phyloP scores from a whole-genome alignment of 2,329 filamentous ascomycete genomes.

The Pseudogymnoascus sp. region DNA sequence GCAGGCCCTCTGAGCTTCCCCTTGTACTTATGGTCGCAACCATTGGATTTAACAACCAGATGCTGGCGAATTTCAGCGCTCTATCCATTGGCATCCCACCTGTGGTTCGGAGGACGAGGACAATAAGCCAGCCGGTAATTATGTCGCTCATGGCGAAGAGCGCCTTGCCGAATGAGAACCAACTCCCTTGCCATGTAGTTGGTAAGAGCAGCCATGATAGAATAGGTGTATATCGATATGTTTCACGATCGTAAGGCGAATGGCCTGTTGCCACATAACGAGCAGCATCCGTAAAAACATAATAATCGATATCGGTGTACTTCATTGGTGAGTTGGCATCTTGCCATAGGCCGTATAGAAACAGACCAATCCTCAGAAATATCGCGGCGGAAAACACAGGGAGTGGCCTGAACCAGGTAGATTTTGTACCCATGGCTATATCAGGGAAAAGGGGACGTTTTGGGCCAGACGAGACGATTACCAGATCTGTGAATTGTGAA shows the following conservation, averaged over 20 bases:
- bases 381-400: slow-evolving; percentile 51
- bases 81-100: slow-evolving; percentile 32
- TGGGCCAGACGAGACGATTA: background rate
- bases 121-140: slow-evolving; percentile 72
- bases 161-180: slow-evolving; percentile 77
- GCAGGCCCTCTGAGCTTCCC: slow-evolving; percentile 83
- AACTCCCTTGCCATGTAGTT: slow-evolving; percentile 50
- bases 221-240: slow-evolving; percentile 93
- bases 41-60: slow-evolving; percentile 97
- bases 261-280: slow-evolving; percentile 59
- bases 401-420: slow-evolving; percentile 23
- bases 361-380: slow-evolving; percentile 61
- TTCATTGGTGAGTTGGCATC: slow-evolving; percentile 87
- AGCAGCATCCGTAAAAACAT: slow-evolving; percentile 93
- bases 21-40: slow-evolving; percentile 93
- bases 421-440: background rate
- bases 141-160: slow-evolving; percentile 81
- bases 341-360: slow-evolving; percentile 87
- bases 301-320: slow-evolving; percentile 98
- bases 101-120: slow-evolving; percentile 41
- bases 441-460: too few relatives aligned
- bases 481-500: background rate
- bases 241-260: slow-evolving; percentile 82
- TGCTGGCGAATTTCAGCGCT: slow-evolving; percentile 69
- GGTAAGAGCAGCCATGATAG: slow-evolving; percentile 87